Evolutionary conservation across 352 stramenopile genomes (phyloP), one percentile per base, ranked within the genome.

Genomic region (Pythium phragmitis): DNA sequence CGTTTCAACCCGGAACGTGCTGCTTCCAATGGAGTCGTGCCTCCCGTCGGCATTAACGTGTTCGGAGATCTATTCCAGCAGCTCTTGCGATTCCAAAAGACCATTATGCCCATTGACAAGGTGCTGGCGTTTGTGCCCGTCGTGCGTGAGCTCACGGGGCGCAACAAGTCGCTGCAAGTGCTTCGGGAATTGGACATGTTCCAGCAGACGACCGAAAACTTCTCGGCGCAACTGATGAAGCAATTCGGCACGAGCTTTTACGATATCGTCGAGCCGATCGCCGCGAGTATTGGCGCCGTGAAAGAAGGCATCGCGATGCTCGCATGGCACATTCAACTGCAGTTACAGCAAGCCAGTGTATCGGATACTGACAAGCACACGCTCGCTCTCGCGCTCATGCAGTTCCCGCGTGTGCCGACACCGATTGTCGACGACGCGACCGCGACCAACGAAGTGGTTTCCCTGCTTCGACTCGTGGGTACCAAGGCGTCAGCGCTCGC

Each of bases 231-330:
- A 55, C 28, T 96, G 36, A 65, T 71, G 8, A 77, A 78, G 41
- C 92, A 92, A 60, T 97, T 87, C 73, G 70, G 64, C 0, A 74
- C 77, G 17, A 85, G 73, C 33, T 97, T 94, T 61, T 76, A 79
- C 34, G 91, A 97, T 69, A 80, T 97, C 14, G 58, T 96, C 13
- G 82, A 95, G 52, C 89, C 91, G 16, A 66, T 97, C 19, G 71
- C 70, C 0, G 78, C 85, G 0, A 73, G 84, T n/a, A 82, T 96
- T 30, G 88, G 84, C 42, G 79, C 85, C 8, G 79, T 96, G 17
- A 96, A 97, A 62, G 89, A 97, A 63, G 91, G 91, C 17, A 49
- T 97, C 26, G 76, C 82, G 6, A 70, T 96, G 56, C 60, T 96
- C 0, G 72, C 74, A 14, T 89, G 79, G 75, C 77, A 82, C 8